These are phyloP conservation scores for Wickerhamiella occidentalis DNA, from an alignment of 805 yeast genomes.

Conservation along the genomic window DNA sequence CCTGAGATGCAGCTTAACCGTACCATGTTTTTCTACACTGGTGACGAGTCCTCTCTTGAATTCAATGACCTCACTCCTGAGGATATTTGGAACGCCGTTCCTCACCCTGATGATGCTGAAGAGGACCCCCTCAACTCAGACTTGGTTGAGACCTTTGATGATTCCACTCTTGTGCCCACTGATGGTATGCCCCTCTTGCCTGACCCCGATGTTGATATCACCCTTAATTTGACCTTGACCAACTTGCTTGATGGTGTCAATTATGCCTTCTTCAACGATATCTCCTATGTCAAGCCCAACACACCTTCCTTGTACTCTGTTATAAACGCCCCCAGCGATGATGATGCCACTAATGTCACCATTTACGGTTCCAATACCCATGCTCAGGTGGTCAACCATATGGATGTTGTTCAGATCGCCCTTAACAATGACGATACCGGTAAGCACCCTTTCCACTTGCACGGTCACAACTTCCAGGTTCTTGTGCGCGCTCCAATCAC, in stretches of 20 bases:
- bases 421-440: constrained; percentile 84
- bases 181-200: constrained; percentile 42
- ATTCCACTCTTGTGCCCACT: constrained; percentile 59
- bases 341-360: constrained; percentile 38
- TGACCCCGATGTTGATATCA: constrained; percentile 53
- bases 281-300: constrained; percentile 65
- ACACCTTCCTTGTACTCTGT: constrained; percentile 79
- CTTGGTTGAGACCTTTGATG: constrained; percentile 47
- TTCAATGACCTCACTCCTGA: constrained; percentile 37
- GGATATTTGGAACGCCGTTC: constrained; percentile 39
- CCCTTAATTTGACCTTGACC: constrained; percentile 71
- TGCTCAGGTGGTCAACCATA: constrained; percentile 54
- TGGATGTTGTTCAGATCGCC: constrained; percentile 64
- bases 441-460: constrained; percentile 94
- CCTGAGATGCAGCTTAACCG: constrained; percentile 51
- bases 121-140: constrained; percentile 31
- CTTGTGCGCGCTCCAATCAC: constrained; percentile 48
- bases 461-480: constrained; percentile 85
- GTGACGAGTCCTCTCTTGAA: constrained; percentile 14
- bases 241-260: constrained; percentile 77
- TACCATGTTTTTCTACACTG: constrained; percentile 51
- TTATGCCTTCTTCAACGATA: constrained; percentile 92
- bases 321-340: constrained; percentile 44
- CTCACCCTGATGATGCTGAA: constrained; percentile 25
- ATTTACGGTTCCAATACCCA: constrained; percentile 78